Percentiles rank a stretch among this genome's conserved stretches.
Evolutionary conservation across 805 yeast genomes (phyloP).

Genomic region (Lachancea thermotolerans): DNA sequence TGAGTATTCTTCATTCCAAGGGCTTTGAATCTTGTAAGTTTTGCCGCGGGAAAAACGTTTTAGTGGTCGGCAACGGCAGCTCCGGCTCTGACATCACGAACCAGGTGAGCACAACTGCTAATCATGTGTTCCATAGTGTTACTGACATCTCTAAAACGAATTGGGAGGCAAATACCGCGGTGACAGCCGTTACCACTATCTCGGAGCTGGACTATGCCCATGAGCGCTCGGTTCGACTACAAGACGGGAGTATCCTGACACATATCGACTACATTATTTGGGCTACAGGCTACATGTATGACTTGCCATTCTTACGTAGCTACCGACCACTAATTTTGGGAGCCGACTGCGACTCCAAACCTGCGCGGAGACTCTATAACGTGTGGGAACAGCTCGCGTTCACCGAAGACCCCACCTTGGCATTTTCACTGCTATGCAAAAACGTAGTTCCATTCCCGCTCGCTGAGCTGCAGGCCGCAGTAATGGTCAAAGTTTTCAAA

Average conservation of each 20-base stretch:
- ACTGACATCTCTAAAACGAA: conserved; percentile 43
- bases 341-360: conserved; percentile 16
- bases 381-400: conserved; percentile 56
- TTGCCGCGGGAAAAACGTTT: conserved; percentile 31
- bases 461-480: conserved; percentile 58
- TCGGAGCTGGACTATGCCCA: conserved; percentile 19
- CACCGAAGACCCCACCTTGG: conserved; percentile 54
- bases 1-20: conserved; percentile 32
- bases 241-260: conserved; percentile 27
- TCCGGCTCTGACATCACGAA: conserved; percentile 41
- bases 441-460: conserved; percentile 57
- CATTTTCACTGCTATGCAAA: conserved; percentile 55
- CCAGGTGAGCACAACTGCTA: conserved; percentile 31
- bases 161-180: conserved; percentile 6
- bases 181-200: conserved; percentile 27
- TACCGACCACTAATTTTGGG: conserved; percentile 17
- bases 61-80: conserved; percentile 38
- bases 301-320: conserved; percentile 38
- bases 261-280: conserved; percentile 37
- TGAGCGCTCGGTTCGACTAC: conserved; percentile 25
- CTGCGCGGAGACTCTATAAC: conserved; percentile 33
- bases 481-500: conserved; percentile 55
- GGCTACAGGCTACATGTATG: conserved; percentile 47
- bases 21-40: conserved; percentile 31
- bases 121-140: conserved; percentile 43